Evolutionary conservation across 2,329 filamentous ascomycete genomes (phyloP).

Genomic region (Monilinia fructigena): DNA sequence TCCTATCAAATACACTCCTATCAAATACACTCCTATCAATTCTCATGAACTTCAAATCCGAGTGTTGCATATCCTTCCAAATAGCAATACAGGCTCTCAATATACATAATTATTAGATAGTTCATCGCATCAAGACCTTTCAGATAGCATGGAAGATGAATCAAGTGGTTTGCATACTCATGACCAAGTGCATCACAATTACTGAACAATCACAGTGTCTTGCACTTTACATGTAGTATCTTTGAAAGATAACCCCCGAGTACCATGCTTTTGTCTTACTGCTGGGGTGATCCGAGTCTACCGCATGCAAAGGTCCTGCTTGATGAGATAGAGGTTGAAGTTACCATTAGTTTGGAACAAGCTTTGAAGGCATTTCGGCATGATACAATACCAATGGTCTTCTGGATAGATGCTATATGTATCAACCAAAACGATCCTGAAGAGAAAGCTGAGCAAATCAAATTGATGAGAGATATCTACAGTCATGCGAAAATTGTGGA

Average conservation of each 20-base stretch:
- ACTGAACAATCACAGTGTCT: background rate
- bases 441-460: constrained; percentile 25
- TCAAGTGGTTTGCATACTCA: background rate
- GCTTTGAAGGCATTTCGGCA: constrained; percentile 25
- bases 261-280: constrained; percentile 25
- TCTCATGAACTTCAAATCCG: constrained; percentile 6
- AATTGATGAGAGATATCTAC: constrained; percentile 25
- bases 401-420: constrained; percentile 28
- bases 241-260: background rate
- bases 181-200: background rate
- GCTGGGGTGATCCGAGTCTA: constrained; percentile 18
- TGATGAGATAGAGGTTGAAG: constrained; percentile 19
- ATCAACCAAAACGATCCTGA: constrained; percentile 26
- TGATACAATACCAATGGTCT: background rate
- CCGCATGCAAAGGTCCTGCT: constrained; percentile 15
- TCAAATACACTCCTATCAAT: constrained; percentile 8
- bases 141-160: background rate
- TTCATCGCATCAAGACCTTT: background rate
- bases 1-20: no score
- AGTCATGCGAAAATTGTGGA: constrained; percentile 21
- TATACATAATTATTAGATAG: no score
- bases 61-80: constrained; percentile 7
- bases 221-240: constrained; percentile 10
- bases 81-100: no score
- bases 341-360: constrained; percentile 26